Evolutionary conservation across 2,329 filamentous ascomycete genomes (phyloP).

Genomic region (Alternaria sp.): DNA sequence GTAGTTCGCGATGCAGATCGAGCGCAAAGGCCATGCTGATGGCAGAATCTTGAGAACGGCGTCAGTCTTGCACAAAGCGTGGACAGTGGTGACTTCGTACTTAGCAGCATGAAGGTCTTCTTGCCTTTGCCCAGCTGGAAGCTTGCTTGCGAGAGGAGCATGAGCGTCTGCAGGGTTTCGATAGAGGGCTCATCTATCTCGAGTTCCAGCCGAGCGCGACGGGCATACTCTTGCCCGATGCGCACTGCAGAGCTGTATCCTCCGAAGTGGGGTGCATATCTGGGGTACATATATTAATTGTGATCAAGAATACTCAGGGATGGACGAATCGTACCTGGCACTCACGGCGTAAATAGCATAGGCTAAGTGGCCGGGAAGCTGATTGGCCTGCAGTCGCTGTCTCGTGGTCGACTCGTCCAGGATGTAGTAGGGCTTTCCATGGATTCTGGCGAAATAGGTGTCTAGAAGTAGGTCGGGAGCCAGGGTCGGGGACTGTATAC

Average conservation of each 20-base stretch:
- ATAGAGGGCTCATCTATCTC: constrained; percentile 83
- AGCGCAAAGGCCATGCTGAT: constrained; percentile 84
- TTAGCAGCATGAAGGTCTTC: constrained; percentile 84
- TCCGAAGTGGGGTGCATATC: constrained; percentile 71
- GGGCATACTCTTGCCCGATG: constrained; percentile 74
- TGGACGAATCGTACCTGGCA: constrained; percentile 45
- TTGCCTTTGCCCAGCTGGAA: constrained; percentile 80
- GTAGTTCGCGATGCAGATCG: constrained; percentile 78
- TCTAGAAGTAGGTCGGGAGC: constrained; percentile 72
- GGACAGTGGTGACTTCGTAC: constrained; percentile 54
- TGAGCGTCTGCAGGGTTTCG: constrained; percentile 75
- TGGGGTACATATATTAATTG: constrained; percentile 46
- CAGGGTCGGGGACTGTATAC: constrained; percentile 52
- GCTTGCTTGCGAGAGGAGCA: constrained; percentile 77
- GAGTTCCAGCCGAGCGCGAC: constrained; percentile 71
- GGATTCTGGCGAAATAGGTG: constrained; percentile 78
- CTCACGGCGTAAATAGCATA: constrained; percentile 61
- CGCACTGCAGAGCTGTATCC: constrained; percentile 71
- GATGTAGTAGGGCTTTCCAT: constrained; percentile 82
- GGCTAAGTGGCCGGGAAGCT: constrained; percentile 61
- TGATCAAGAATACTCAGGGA: constrained; percentile 59
- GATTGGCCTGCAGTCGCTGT: constrained; percentile 72
- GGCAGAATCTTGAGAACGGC: constrained; percentile 64
- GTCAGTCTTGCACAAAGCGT: constrained; percentile 22
- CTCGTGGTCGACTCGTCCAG: constrained; percentile 78